Conservation (phyloP, 2,329 filamentous ascomycete genomes). For the Aspergillus sergii region DNA sequence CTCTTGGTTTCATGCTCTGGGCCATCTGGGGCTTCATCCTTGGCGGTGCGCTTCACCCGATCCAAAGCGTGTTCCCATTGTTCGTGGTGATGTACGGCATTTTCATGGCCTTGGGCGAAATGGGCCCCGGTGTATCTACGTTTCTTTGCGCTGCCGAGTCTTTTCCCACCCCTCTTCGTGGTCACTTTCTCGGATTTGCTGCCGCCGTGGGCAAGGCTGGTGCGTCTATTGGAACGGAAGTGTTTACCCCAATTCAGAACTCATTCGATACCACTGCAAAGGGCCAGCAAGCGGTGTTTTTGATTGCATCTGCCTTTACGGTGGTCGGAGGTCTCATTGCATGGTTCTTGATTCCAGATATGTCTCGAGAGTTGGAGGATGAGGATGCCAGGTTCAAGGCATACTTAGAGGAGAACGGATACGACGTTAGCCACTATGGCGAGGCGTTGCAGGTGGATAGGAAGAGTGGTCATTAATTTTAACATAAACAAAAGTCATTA, state of each 20-base stretch:
- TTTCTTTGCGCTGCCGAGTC: slow-evolving; percentile 47
- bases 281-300: slow-evolving; percentile 54
- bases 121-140: slow-evolving; percentile 52
- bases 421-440: slow-evolving; percentile 27
- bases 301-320: slow-evolving; percentile 55
- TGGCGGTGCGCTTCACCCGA: slow-evolving; percentile 49
- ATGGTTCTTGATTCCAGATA: slow-evolving; percentile 52
- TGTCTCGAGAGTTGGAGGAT: slow-evolving; percentile 45
- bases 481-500: neutral
- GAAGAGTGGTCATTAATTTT: slow-evolving; percentile 11
- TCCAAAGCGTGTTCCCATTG: slow-evolving; percentile 52
- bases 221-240: slow-evolving; percentile 54
- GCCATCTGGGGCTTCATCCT: slow-evolving; percentile 54
- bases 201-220: slow-evolving; percentile 54
- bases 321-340: slow-evolving; percentile 49
- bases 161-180: slow-evolving; percentile 55
- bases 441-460: slow-evolving; percentile 9
- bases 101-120: slow-evolving; percentile 53
- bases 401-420: slow-evolving; percentile 49
- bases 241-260: slow-evolving; percentile 55
- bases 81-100: slow-evolving; percentile 57
- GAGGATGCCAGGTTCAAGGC: slow-evolving; percentile 50
- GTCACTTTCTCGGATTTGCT: slow-evolving; percentile 54
- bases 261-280: slow-evolving; percentile 45
- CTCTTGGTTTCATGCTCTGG: slow-evolving; percentile 51